Conservation (phyloP, 192 early-diverging fungal genomes). For the Coemansia sp. region DNA sequence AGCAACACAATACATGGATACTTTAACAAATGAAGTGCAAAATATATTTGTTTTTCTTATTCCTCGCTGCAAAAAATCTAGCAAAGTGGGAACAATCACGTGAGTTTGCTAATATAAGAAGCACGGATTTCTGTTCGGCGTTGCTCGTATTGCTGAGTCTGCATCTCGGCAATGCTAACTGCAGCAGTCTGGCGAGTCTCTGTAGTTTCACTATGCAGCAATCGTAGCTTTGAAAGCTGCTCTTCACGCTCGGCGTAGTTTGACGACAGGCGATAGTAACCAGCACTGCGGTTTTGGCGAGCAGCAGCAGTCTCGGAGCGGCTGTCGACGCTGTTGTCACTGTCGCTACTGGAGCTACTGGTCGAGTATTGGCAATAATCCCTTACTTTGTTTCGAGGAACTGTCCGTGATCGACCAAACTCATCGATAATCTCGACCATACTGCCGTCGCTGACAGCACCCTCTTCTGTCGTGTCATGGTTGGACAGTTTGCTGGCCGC, state of each 20-base stretch:
- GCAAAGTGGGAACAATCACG: constrained; percentile 12
- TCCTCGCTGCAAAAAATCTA: neutral
- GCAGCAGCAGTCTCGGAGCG: neutral
- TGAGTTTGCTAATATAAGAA: neutral
- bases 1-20: neutral
- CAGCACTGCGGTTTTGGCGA: constrained; percentile 14
- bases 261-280: constrained; percentile 27
- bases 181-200: constrained; percentile 14
- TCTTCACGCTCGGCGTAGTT: constrained; percentile 20
- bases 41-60: constrained; percentile 2
- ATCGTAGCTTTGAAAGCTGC: constrained; percentile 22
- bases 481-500: neutral
- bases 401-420: constrained; percentile 45
- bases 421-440: constrained; percentile 46
- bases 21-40: neutral
- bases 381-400: constrained; percentile 17
- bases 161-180: constrained; percentile 16
- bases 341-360: neutral
- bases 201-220: constrained; percentile 24
- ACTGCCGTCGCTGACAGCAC: constrained; percentile 5
- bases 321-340: constrained; percentile 5
- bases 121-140: constrained; percentile 2
- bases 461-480: neutral
- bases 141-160: constrained; percentile 13
- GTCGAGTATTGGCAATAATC: constrained; percentile 5